Conservation (phyloP, 192 early-diverging fungal genomes). For the Spizellomyces sp. region DNA sequence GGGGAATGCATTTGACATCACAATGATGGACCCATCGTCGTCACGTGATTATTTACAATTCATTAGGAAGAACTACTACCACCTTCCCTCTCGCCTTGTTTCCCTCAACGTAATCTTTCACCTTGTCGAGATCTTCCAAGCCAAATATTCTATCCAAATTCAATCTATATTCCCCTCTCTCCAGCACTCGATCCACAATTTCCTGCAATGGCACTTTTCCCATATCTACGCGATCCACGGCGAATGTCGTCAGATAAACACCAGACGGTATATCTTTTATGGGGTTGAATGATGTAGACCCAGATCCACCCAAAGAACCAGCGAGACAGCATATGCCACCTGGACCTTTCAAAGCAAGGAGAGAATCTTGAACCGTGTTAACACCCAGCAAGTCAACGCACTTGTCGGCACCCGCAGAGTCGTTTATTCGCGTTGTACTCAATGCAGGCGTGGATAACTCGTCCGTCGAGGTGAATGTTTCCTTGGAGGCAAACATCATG, state of each 20-base stretch:
- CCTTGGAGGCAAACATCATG: conserved; percentile 7
- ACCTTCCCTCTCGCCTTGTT: conserved; percentile 3
- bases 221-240: conserved; percentile 3
- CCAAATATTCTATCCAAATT: conserved; percentile 9
- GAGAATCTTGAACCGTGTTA: background rate
- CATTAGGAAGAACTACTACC: background rate
- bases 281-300: background rate
- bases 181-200: conserved; percentile 19
- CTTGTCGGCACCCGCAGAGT: conserved; percentile 12
- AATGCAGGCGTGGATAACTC: background rate
- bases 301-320: background rate
- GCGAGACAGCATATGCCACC: conserved; percentile 8
- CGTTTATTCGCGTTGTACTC: background rate
- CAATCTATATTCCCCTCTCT: conserved; percentile 4
- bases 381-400: conserved; percentile 4
- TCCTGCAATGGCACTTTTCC: conserved; percentile 10
- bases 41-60: too few species aligned
- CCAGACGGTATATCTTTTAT: background rate
- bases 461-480: background rate
- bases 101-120: background rate
- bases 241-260: conserved; percentile 12
- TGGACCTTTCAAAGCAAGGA: background rate
- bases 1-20: too few species aligned
- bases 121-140: conserved; percentile 12
- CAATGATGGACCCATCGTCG: too few species aligned